phyloP scores from a whole-genome alignment of 345 rosid genomes.

The Camelina sativa region DNA sequence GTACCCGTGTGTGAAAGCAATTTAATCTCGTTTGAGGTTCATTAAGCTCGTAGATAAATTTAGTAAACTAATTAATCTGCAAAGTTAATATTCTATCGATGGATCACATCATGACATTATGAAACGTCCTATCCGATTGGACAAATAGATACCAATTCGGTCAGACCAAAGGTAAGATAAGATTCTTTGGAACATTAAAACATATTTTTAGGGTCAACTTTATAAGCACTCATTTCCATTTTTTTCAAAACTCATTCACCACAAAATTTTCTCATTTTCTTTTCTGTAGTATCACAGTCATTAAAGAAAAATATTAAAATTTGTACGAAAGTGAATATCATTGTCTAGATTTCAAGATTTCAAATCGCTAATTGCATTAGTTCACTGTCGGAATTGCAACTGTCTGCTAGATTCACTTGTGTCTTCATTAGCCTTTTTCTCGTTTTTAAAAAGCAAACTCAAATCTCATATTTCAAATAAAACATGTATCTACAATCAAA shows the following conservation, averaged over 20 bases:
- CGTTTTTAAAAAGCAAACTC: constrained; percentile 3
- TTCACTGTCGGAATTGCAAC: constrained; percentile 9
- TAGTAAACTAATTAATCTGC: background rate
- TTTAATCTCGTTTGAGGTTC: background rate
- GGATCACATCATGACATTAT: constrained; percentile 24
- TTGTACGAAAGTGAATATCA: background rate
- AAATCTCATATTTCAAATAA: constrained; percentile 27
- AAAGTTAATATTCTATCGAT: constrained; percentile 2
- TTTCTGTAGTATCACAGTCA: background rate
- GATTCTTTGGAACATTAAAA: constrained; percentile 16
- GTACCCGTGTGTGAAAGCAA: background rate
- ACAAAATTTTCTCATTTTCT: background rate
- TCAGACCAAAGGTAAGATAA: constrained; percentile 25
- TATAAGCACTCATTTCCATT: background rate
- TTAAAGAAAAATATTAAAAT: background rate
- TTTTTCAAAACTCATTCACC: background rate
- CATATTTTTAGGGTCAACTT: constrained; percentile 20
- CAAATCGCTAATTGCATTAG: constrained; percentile 5
- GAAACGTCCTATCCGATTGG: constrained; percentile 19
- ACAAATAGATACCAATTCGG: constrained; percentile 23
- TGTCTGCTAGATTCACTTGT: constrained; percentile 27
- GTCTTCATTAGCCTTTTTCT: constrained; percentile 41
- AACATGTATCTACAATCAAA: too few relatives aligned
- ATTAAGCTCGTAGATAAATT: background rate
- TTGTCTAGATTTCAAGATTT: too few relatives aligned